phyloP scores from a whole-genome alignment of 2,329 filamentous ascomycete species.

The Neofusicoccum umdonicola region DNA sequence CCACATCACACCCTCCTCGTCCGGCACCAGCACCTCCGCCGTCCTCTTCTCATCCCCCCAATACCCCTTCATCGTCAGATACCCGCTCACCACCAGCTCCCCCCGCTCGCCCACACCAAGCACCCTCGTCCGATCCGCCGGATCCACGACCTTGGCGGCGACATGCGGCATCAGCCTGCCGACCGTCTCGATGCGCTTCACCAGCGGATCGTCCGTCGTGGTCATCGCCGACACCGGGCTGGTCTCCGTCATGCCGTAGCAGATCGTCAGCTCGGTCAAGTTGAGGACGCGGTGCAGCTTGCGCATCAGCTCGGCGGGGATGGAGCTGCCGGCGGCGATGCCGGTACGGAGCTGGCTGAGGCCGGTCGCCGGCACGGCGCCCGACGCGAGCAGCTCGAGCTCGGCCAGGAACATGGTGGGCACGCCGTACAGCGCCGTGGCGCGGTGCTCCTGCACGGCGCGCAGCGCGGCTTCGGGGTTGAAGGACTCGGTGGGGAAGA shows the following conservation, averaged over 20 bases:
- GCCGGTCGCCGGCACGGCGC: slow-evolving; percentile 43
- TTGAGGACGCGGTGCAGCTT: slow-evolving; percentile 72
- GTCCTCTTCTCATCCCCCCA: slow-evolving; percentile 73
- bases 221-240: slow-evolving; percentile 76
- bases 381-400: slow-evolving; percentile 68
- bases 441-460: slow-evolving; percentile 61
- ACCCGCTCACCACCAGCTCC: slow-evolving; percentile 80
- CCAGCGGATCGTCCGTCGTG: slow-evolving; percentile 68
- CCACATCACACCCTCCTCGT: slow-evolving; percentile 64
- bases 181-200: slow-evolving; percentile 71
- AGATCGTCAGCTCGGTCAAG: slow-evolving; percentile 80
- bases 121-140: slow-evolving; percentile 56
- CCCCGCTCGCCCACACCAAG: slow-evolving; percentile 67
- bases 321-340: slow-evolving; percentile 83
- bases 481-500: slow-evolving; percentile 86
- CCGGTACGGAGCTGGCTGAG: slow-evolving; percentile 76
- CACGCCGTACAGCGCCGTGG: slow-evolving; percentile 78
- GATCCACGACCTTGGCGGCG: slow-evolving; percentile 71
- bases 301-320: slow-evolving; percentile 78
- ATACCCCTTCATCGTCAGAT: slow-evolving; percentile 88
- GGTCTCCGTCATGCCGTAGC: slow-evolving; percentile 96
- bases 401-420: slow-evolving; percentile 93
- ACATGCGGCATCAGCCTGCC: slow-evolving; percentile 85
- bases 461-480: slow-evolving; percentile 70
- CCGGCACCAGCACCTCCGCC: slow-evolving; percentile 62